Conservation (phyloP, 2,329 filamentous ascomycete species). For the Stachybotrys chartarum region DNA sequence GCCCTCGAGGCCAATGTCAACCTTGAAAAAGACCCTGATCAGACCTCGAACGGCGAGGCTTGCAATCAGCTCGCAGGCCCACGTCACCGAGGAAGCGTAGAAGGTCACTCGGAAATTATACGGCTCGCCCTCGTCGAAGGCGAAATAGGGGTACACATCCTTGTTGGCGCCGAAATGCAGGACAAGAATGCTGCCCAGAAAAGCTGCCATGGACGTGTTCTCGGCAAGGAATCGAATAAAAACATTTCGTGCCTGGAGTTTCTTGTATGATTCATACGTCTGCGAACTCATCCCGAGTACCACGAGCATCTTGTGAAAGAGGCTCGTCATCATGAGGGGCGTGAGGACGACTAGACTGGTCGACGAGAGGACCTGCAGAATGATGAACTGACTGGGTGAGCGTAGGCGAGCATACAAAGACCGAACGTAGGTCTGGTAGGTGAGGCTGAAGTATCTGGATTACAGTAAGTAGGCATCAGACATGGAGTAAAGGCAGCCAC, state of each 20-base stretch:
- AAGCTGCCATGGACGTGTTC: conserved; percentile 62
- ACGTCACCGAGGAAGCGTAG: conserved; percentile 55
- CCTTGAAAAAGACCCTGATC: conserved; percentile 49
- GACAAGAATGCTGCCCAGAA: conserved; percentile 57
- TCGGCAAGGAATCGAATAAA: conserved; percentile 62
- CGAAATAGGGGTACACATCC: conserved; percentile 63
- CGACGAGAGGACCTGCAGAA: conserved; percentile 58
- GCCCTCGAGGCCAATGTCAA: conserved; percentile 58
- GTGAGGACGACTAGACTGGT: conserved; percentile 55
- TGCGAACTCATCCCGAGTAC: conserved; percentile 50
- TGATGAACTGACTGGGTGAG: conserved; percentile 57
- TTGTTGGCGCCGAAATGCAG: conserved; percentile 62
- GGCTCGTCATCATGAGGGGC: conserved; percentile 55
- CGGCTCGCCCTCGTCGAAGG: conserved; percentile 45
- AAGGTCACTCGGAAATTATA: conserved; percentile 55
- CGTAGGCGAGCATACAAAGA: conserved; percentile 62
- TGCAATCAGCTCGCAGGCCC: conserved; percentile 59
- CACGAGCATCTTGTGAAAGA: conserved; percentile 48
- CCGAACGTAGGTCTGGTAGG: conserved; percentile 65
- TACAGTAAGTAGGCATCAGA: conserved; percentile 2
- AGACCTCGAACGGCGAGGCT: conserved; percentile 53
- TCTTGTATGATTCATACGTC: conserved; percentile 57
- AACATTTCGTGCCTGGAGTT: conserved; percentile 58
- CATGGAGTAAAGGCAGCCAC: conserved; percentile 14
- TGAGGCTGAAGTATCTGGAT: conserved; percentile 56